Evolutionary conservation across 345 rosid species (phyloP), one percentile per base, ranked within the genome.

Genomic region (Triadica sebifera): DNA sequence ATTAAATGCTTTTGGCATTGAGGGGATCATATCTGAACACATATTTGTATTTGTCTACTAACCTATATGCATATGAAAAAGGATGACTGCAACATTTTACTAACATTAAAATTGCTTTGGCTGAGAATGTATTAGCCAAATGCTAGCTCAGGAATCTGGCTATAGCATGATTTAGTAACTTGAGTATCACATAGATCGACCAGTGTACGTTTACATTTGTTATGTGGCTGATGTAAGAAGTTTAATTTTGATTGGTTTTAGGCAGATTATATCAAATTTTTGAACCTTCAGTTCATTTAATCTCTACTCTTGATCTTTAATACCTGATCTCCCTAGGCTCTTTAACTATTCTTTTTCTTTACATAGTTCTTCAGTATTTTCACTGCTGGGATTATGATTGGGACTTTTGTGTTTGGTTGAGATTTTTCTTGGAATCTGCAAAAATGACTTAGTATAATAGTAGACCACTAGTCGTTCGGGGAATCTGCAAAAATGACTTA

Each of bases 361-460:
- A 43, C 20, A 41, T 4, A 19, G 61, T 17, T 34, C 53, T 13
- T 6, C 43, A 17, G 17, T 53, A 34, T 6, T 69, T 55, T 37
- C 38, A 53, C 37, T 19, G 38, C 45, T 45, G 38, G 75, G 6
- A 56, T 58, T 25, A 59, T 55, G 25, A 53, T 39, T 39, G 20
- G 49, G 22, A 34, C 4, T 20, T 13, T 65, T n/a, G 17, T 70
- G 39, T 71, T 15, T 43, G 59, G 55, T 38, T 68, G 34, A 67
- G 12, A 66, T 60, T 25, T 63, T 69, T 34, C 37, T 25, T 19
- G 73, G 15, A 63, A 39, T 71, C 13, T 71, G 19, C 20, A 77
- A 38, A 39, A 60, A 70, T 29, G 34, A 29, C 34, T 67, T 72
- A 29, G 56, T 38, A 65, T 55, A 29, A 24, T 57, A n/a, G 17